These are phyloP conservation scores for Ciborinia camelliae DNA, from an alignment of 2,329 filamentous ascomycete species.

Conservation along the genomic window DNA sequence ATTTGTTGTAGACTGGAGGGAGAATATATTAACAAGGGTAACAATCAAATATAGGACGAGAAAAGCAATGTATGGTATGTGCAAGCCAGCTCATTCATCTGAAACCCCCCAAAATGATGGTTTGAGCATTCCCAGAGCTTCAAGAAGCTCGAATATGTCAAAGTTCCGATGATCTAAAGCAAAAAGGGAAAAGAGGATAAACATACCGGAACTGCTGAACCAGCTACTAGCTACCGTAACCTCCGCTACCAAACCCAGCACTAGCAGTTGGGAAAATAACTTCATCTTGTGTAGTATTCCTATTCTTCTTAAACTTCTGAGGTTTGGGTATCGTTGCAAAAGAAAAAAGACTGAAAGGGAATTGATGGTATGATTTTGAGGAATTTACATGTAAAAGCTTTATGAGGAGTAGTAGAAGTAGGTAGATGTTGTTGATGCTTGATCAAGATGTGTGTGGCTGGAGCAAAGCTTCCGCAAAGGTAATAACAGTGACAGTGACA, in stretches of 20 bases:
- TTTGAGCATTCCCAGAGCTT: slow-evolving; percentile 9
- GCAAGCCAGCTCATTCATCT: not conserved
- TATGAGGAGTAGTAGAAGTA: not conserved
- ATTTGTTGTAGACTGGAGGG: slow-evolving; percentile 86
- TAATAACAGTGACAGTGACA: no score
- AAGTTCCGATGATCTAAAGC: not conserved
- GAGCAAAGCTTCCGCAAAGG: slow-evolving; percentile 12
- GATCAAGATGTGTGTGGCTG: slow-evolving; percentile 12
- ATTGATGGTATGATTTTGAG: not conserved
- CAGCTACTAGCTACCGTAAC: slow-evolving; percentile 71
- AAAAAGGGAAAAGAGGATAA: not conserved
- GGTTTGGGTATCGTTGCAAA: not conserved
- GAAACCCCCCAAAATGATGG: not conserved
- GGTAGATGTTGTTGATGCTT: slow-evolving; percentile 8
- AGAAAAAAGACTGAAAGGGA: not conserved
- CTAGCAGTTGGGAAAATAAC: slow-evolving; percentile 66
- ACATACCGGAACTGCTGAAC: slow-evolving; percentile 82
- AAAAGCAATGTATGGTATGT: slow-evolving; percentile 1
- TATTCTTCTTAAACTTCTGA: not conserved
- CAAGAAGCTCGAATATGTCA: slow-evolving; percentile 8
- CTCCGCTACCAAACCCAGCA: slow-evolving; percentile 69
- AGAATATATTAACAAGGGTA: slow-evolving; percentile 32
- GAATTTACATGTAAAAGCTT: not conserved
- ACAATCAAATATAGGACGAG: not conserved
- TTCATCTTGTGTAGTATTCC: slow-evolving; percentile 57